Evolutionary conservation across 164 flowering plant species (phyloP), one percentile per base, ranked within the genome.

Genomic region (Vitis cinerea): DNA sequence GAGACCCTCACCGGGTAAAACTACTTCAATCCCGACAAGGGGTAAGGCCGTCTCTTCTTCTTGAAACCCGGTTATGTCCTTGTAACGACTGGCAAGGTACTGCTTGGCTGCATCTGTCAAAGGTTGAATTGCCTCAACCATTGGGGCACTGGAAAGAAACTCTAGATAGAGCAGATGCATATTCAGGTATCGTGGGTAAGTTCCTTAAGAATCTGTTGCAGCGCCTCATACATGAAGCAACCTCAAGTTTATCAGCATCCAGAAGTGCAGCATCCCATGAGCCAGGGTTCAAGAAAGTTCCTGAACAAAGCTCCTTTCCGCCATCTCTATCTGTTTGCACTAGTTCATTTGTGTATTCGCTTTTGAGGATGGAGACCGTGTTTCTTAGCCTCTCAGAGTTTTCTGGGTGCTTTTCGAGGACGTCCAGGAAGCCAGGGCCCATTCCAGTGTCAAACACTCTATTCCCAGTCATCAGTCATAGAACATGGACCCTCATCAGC

Each of bases 141-240:
- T 93, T 67, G 90, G 68, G 49, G 93, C 92, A 79, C 87, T 87
- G 29, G 92, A 93, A 17, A 98, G 99, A 72, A 95, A 97, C 70
- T 95, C 99, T 27, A 95, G 75, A 86, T 90, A 95, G 13, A 95
- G 85, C 80, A 95, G 80, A 8, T 17, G 99, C 98, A 31, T 97
- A 90, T 31, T 93, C 98, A 0, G 94, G 95, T 23, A 91, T 88
- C 99, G 91, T 95, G 66, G 94, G 19, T 81, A 84, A 48, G 73
- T 86, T 85, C n/a, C 91, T 78, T 72, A 95, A 67, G 29, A 80
- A 61, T 19, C 87, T 82, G 74, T 94, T 86, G 77, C 99, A 95
- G 68, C 89, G 74, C 74, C 97, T 84, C 97, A 95, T 95, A 83
- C 99, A 95, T 1, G 99, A 93, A 72, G 97, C 93, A 64, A 95